Base-by-base conservation (phyloP, 495 filamentous ascomycete species). In the Corynascus novoguineensis region DNA sequence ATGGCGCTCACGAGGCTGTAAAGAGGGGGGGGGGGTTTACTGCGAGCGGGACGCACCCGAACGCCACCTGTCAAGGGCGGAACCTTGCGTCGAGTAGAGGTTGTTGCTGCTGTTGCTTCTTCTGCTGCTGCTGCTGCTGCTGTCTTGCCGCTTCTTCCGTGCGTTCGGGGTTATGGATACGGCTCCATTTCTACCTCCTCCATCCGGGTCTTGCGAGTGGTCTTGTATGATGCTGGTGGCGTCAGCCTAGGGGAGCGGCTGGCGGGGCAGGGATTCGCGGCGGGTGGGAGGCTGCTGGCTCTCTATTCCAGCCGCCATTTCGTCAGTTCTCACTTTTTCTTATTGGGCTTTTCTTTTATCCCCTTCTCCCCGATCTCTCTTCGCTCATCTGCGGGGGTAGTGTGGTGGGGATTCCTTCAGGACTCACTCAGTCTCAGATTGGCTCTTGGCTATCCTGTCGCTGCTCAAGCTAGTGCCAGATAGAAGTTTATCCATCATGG, bases 1-100 rank as follows among this genome's bases (percentile, higher is more conserved):
- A 68, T 59, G 60, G 51, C 60, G 53, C 59, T 66, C 22, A 68
- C 58, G 6, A 71, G 61, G 11, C 68, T 67, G 49, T 62, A 70
- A 10, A 61, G 59, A 19, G 67, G 53, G n/a, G n/a, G n/a, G n/a
- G n/a, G n/a, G n/a, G n/a, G n/a, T n/a, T n/a, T 5, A 68, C 38
- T 2, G 54, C 61, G 17, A 69, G 55, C 35, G 50, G 63, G 35
- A 69, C 65, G 32, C 55, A 59, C 31, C 68, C 67, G 37, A 68
- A 29, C 28, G 64, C 59, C 4, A 68, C 65, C 28, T 58, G 59
- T 60, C 65, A 68, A 10, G 64, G 60, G 15, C 59, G 28, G 47
- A 53, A 62, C 28, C 63, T 58, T 9, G 27, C 17, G 53, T 68
- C 46, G 28, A 8, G 49, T 11, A 19, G 21, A 22, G 21, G 48